Base-by-base conservation (phyloP, 225 moss, liverwort and hornwort genomes). In the Thuidium tamariscinum region DNA sequence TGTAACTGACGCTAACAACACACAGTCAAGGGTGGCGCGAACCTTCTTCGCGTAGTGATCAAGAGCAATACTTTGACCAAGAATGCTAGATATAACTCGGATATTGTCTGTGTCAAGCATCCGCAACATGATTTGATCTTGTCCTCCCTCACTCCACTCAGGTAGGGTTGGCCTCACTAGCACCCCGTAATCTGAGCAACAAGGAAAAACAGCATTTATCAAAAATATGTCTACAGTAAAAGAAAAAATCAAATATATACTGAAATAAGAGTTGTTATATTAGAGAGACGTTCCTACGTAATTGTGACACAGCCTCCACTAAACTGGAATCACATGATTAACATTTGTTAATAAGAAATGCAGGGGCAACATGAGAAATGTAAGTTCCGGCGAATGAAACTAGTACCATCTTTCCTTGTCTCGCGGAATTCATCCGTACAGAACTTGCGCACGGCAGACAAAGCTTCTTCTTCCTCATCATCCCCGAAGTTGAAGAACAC, bases 1-100 rank as follows among this genome's bases (percentile, higher is more conserved):
- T 32, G 79, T 77, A 77, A 81, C 74, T 61, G 5, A 42, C 21
- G 80, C 13, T 42, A 82, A 88, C 70, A 63, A 85, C 81, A 32
- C 42, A 66, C 36, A 66, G 36, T 82, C 74, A 60, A 46, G 63
- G 68, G 80, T 57, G 48, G 69, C 75, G 61, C 57, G 41, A 57
- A 98, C 98, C 96, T 96, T 98, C 89, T 95, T 98, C 26, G 98
- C 96, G 80, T 96, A 98, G 86, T 98, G 96, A 88, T 98, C 98
- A 67, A 98, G 95, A 70, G 98, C 98, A 85, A 98, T 98, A 85
- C 98, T 98, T 92, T 98, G 98, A 55, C 98, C 98, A 72, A 96
- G 96, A 86, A 98, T 96, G 80, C 98, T 98, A 81, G 96, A 98
- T 62, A 98, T 98, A 62, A 96, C 96, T 83, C 98, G 92, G 37